Evolutionary conservation across 208 protist genomes (phyloP).

Genomic region (Wallacemonas sp.): DNA sequence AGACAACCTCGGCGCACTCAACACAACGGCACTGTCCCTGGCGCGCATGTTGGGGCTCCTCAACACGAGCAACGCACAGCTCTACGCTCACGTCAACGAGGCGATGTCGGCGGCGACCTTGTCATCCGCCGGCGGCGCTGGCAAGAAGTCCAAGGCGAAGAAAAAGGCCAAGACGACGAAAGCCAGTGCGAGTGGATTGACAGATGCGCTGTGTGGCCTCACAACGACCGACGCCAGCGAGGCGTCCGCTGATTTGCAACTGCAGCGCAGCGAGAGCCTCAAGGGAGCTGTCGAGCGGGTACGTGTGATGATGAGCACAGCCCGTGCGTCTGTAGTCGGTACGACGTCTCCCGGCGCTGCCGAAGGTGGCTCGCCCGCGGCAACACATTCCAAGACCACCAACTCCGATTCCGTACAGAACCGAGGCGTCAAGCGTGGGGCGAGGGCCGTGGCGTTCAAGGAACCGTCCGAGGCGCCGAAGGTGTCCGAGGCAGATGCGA

Average conservation of each 20-base stretch:
- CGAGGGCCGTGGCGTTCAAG: neutral
- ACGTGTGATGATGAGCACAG: no score
- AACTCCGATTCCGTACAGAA: no score
- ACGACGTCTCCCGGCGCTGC: no score
- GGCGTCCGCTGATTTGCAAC: neutral
- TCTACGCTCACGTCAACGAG: slow-evolving; percentile 1
- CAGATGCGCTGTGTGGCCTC: neutral
- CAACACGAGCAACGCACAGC: neutral
- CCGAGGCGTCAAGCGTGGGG: neutral
- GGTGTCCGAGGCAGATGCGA: neutral
- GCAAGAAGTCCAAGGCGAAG: slow-evolving; percentile 5
- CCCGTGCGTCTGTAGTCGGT: no score
- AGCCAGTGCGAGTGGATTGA: neutral
- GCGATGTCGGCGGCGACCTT: neutral
- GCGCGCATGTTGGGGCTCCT: slow-evolving; percentile 3
- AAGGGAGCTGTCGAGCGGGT: neutral
- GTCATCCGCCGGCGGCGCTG: no score
- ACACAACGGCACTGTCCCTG: neutral
- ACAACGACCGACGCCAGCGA: neutral
- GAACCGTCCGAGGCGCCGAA: neutral
- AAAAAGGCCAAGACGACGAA: neutral
- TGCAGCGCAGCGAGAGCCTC: neutral
- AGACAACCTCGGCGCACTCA: neutral
- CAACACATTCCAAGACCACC: no score
- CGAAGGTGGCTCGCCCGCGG: no score